Evolutionary conservation across 2,329 filamentous ascomycete genomes (phyloP).

Genomic region (Curvularia verruculosa): DNA sequence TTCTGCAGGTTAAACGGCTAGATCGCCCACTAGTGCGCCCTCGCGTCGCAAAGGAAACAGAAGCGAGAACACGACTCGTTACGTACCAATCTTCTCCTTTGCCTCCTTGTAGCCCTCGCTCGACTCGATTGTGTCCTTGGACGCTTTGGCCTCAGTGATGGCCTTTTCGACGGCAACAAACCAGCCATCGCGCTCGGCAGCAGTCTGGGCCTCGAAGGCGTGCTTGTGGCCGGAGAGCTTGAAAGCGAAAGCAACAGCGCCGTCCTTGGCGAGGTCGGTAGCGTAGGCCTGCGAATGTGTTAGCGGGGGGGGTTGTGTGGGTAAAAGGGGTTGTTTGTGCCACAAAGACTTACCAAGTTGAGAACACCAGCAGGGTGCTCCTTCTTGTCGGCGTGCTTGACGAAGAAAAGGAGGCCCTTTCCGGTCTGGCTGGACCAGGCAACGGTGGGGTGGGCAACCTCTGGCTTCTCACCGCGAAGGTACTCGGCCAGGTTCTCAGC

Average conservation of each 20-base stretch:
- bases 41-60: slow-evolving; percentile 29
- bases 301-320: no score
- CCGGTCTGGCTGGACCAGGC: slow-evolving; percentile 94
- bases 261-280: slow-evolving; percentile 75
- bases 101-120: slow-evolving; percentile 89
- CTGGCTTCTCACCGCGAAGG: slow-evolving; percentile 86
- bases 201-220: slow-evolving; percentile 78
- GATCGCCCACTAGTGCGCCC: slow-evolving; percentile 26
- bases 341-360: slow-evolving; percentile 70
- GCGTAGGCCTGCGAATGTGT: slow-evolving; percentile 63
- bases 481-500: slow-evolving; percentile 76
- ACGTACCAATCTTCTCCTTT: slow-evolving; percentile 71
- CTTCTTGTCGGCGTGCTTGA: slow-evolving; percentile 84
- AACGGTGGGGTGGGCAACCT: slow-evolving; percentile 76
- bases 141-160: slow-evolving; percentile 74
- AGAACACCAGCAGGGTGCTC: slow-evolving; percentile 79
- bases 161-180: slow-evolving; percentile 70
- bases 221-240: slow-evolving; percentile 88
- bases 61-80: slow-evolving; percentile 10
- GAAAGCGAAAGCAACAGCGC: slow-evolving; percentile 82
- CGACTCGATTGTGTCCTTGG: slow-evolving; percentile 73
- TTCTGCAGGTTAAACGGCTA: slow-evolving; percentile 41
- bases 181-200: slow-evolving; percentile 90
- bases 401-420: slow-evolving; percentile 92
- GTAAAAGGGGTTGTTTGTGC: no score